Evolutionary conservation across 345 rosid genomes (phyloP).

Genomic region (Murraya paniculata): DNA sequence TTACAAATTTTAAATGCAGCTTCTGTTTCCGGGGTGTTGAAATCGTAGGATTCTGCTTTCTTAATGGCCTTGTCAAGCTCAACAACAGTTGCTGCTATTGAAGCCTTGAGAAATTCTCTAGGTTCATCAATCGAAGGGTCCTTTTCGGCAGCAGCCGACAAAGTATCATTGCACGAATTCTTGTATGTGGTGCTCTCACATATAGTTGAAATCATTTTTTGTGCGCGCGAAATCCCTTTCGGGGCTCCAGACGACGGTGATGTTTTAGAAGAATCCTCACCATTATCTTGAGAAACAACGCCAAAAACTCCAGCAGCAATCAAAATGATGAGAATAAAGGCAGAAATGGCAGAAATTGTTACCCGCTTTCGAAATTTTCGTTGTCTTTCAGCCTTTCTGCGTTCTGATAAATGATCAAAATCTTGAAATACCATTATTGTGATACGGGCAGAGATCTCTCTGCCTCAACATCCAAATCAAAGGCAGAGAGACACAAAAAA

Average conservation of each 20-base stretch:
- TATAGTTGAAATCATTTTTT: conserved; percentile 38
- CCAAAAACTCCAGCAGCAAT: conserved; percentile 43
- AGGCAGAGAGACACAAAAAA: conserved; percentile 48
- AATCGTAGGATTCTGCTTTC: conserved; percentile 18
- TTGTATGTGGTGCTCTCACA: conserved; percentile 56
- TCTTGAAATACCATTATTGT: conserved; percentile 81
- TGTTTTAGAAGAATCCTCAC: neutral
- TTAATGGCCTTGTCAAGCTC: conserved; percentile 38
- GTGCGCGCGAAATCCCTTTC: conserved; percentile 24
- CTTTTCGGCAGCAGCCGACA: conserved; percentile 30
- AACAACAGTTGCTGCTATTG: conserved; percentile 42
- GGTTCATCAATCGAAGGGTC: conserved; percentile 33
- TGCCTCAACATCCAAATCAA: conserved; percentile 49
- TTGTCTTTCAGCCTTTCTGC: conserved; percentile 53
- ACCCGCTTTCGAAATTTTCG: conserved; percentile 50
- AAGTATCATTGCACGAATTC: conserved; percentile 43
- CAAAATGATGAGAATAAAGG: conserved; percentile 34
- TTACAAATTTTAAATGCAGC: conserved; percentile 65
- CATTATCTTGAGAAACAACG: conserved; percentile 19
- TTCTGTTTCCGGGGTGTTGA: conserved; percentile 40
- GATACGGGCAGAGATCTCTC: conserved; percentile 44
- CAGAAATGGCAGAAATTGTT: conserved; percentile 31
- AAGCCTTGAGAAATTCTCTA: conserved; percentile 42
- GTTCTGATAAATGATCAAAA: conserved; percentile 68
- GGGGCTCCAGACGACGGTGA: neutral